Conservation (phyloP, 2,329 filamentous ascomycete species). For the Penicillium griseofulvum region DNA sequence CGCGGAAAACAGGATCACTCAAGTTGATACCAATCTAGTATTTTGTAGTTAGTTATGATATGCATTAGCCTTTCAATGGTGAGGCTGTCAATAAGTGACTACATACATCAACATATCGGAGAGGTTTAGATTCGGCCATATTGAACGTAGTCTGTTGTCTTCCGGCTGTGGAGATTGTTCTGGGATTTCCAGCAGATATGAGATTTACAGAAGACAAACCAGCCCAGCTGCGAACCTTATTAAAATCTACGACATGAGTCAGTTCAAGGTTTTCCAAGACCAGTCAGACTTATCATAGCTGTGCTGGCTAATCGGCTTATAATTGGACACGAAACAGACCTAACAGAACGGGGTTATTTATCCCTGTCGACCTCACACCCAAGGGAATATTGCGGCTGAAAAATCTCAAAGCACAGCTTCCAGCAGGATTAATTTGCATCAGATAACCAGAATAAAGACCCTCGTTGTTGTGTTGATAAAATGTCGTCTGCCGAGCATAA, state of each 20-base stretch:
- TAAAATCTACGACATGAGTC: neutral
- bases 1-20: slow-evolving; percentile 84
- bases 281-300: neutral
- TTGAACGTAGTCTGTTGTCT: slow-evolving; percentile 13
- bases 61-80: neutral
- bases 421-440: slow-evolving; percentile 17
- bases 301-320: neutral
- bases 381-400: slow-evolving; percentile 13
- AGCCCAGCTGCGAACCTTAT: neutral
- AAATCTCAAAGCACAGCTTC: slow-evolving; percentile 12
- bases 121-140: slow-evolving; percentile 38
- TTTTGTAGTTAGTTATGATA: slow-evolving; percentile 13
- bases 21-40: slow-evolving; percentile 85
- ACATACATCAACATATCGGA: slow-evolving; percentile 50
- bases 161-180: slow-evolving; percentile 11
- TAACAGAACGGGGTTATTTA: slow-evolving; percentile 1
- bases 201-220: neutral
- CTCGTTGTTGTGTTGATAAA: neutral
- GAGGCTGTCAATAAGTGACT: neutral
- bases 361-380: slow-evolving; percentile 5
- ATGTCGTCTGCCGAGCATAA: neutral
- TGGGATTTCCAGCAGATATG: slow-evolving; percentile 5
- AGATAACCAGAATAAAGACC: slow-evolving; percentile 2
- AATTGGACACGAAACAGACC: neutral
- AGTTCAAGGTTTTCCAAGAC: neutral